Base-by-base conservation (phyloP, 495 filamentous ascomycete species). In the Stereocaulon alpinum region DNA sequence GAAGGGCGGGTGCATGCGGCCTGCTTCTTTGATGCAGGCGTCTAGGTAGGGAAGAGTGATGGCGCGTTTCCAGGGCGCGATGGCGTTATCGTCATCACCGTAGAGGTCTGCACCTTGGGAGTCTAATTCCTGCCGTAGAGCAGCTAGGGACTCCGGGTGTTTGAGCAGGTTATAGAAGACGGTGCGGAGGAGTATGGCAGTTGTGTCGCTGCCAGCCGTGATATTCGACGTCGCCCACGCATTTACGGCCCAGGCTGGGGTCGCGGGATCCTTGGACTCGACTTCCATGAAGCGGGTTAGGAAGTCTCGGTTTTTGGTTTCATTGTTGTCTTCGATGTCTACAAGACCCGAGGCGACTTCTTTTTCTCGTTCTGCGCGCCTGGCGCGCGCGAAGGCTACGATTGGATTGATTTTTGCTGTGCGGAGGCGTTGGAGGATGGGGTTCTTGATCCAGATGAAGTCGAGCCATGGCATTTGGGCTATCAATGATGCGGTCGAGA, bases 121-220 rank as follows among this genome's bases (percentile, higher is more conserved):
- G 76, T 64, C 47, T 64, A 68, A 17, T 24, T 24, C 24, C 24
- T 24, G 24, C 24, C 24, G 24, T 24, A 24, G 24, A 24, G 24
- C 24, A 24, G 24, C 24, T 24, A 24, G 24, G 24, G 24, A 24
- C 1, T 1, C 1, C 1, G 68, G 70, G 59, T 76, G 63, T n/a
- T 54, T 64, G 22, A 77, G 67, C 41, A 69, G 62, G 50, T 73
- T 54, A 54, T 74, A 69, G 50, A 74, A 68, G 6, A 70, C 34
- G 0, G 68, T 66, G 0, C 69, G 64, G 55, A 78, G 67, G n/a
- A 69, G 65, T 20, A 73, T 72, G 32, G 72, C 74, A 3, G 72
- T 78, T 3, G 73, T 74, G 65, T 74, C 69, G 67, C 72, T 54
- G 43, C 66, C 77, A 11, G 76, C 76, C 44, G 72, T 68, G 42